Evolutionary conservation across 768 basidiomycete genomes (phyloP).

Genomic region (Serpula lacrymans): DNA sequence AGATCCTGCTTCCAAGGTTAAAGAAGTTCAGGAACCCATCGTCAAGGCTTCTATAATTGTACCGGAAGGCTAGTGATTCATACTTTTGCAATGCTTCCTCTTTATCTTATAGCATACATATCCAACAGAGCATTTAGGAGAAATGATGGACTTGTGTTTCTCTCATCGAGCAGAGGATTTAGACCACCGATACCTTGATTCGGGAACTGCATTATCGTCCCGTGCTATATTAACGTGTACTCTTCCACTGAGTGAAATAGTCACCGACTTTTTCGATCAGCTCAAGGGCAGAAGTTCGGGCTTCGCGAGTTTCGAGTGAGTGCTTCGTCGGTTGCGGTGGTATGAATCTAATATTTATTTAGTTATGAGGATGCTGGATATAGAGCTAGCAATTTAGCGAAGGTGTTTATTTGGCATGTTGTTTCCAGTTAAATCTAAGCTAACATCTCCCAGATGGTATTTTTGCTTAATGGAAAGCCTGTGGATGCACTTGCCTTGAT

Average conservation of each 20-base stretch:
- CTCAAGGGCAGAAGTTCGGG: constrained; percentile 92
- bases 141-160: constrained; percentile 94
- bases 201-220: constrained; percentile 20
- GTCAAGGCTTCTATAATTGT: constrained; percentile 93
- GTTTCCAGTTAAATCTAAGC: background rate
- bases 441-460: constrained; percentile 65
- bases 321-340: constrained; percentile 10
- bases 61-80: constrained; percentile 65
- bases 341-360: constrained; percentile 8
- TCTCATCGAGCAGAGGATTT: constrained; percentile 79
- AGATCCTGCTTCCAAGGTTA: constrained; percentile 57
- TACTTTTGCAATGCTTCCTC: background rate
- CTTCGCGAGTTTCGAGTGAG: constrained; percentile 89
- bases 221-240: constrained; percentile 80
- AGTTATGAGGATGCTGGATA: constrained; percentile 97
- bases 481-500: constrained; percentile 94
- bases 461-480: constrained; percentile 83
- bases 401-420: constrained; percentile 45
- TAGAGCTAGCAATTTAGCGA: constrained; percentile 71
- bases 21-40: constrained; percentile 85
- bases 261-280: constrained; percentile 93
- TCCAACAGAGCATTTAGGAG: constrained; percentile 89
- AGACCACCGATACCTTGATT: constrained; percentile 81
- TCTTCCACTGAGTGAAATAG: constrained; percentile 89
- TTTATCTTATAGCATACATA: constrained; percentile 3